Conservation (phyloP, 495 filamentous ascomycete genomes). For the Penicillium desertorum region DNA sequence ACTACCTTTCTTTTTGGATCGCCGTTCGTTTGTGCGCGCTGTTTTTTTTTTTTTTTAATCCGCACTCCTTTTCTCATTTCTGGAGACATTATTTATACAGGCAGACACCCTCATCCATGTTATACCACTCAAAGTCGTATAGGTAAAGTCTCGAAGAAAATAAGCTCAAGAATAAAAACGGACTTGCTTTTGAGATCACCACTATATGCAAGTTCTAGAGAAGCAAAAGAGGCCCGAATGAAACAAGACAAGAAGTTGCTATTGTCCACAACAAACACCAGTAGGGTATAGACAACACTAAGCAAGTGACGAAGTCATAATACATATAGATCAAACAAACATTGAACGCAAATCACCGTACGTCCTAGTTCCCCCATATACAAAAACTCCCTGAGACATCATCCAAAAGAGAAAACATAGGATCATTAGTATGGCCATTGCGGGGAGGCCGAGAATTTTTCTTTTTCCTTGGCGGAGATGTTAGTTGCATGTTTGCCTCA, state of each 20-base stretch:
- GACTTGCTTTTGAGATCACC: not conserved
- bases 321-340: conserved; percentile 11
- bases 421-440: conserved; percentile 12
- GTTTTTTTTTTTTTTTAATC: not conserved
- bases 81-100: not conserved
- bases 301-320: conserved; percentile 13
- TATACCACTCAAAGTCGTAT: not conserved
- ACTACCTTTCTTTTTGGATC: no score
- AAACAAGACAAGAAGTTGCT: conserved; percentile 2
- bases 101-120: not conserved
- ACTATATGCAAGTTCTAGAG: not conserved
- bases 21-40: not conserved
- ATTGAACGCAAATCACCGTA: conserved; percentile 4
- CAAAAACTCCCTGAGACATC: conserved; percentile 6
- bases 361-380: conserved; percentile 9
- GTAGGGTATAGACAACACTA: conserved; percentile 14
- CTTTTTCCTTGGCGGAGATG: conserved; percentile 3
- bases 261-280: conserved; percentile 9
- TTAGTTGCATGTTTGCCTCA: not conserved
- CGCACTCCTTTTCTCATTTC: no score
- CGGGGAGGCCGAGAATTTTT: conserved; percentile 1
- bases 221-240: conserved; percentile 1
- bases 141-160: not conserved
- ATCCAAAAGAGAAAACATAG: conserved; percentile 9
- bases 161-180: not conserved